These are phyloP conservation scores for Neostapfia colusana DNA, from an alignment of 176 grass and related monocot genomes.

Conservation along the genomic window DNA sequence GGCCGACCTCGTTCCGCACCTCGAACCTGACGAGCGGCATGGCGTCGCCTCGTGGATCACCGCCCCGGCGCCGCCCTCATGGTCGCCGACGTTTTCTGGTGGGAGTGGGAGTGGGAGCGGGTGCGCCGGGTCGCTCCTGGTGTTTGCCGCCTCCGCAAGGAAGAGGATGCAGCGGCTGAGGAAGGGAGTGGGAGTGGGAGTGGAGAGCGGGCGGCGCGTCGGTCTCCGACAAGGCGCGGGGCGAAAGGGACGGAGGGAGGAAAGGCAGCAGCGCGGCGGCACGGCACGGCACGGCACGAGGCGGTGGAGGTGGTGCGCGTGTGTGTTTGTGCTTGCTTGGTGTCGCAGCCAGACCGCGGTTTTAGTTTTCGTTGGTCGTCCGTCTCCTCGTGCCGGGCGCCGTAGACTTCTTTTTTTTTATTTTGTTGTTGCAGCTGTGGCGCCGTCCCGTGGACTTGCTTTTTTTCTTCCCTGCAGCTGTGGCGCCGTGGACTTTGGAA, in stretches of 20 bases:
- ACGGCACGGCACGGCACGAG: no score
- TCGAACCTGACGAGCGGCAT: constrained; percentile 93
- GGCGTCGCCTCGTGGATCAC: constrained; percentile 18
- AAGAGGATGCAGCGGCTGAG: constrained; percentile 14
- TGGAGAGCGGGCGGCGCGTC: constrained; percentile 24
- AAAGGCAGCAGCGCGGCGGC: constrained; percentile 30
- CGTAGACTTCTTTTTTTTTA: background rate
- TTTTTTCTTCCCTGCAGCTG: no score
- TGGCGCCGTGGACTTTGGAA: no score
- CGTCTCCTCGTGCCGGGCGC: background rate
- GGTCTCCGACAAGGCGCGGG: constrained; percentile 59
- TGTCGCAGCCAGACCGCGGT: background rate
- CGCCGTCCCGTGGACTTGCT: no score
- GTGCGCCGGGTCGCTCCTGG: constrained; percentile 31
- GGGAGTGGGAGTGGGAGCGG: constrained; percentile 29
- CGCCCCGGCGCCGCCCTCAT: constrained; percentile 20
- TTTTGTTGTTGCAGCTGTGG: no score
- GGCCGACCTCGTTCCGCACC: constrained; percentile 89
- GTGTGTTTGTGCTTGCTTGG: background rate
- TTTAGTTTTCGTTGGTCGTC: background rate
- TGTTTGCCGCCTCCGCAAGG: constrained; percentile 67
- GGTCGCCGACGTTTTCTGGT: background rate
- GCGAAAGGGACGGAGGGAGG: constrained; percentile 45
- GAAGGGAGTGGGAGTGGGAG: background rate
- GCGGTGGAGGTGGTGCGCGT: no score